Percentiles rank a stretch among this genome's conserved stretches.
Evolutionary conservation across 805 yeast species (phyloP).

Genomic region (Monosporozyma siamensis): DNA sequence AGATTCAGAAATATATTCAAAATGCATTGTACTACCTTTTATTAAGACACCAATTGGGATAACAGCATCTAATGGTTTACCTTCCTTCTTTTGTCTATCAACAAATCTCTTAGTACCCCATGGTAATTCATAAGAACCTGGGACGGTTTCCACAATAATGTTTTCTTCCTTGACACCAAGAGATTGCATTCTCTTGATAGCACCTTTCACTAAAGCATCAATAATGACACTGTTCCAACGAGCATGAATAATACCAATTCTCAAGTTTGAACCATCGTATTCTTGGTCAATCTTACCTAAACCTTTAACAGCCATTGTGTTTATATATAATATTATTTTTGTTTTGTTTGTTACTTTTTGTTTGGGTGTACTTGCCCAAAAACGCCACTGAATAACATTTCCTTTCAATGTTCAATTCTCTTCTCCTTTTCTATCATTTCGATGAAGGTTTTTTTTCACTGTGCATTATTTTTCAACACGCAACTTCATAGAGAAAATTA

Average conservation of each 20-base stretch:
- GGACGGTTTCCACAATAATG: constrained; percentile 76
- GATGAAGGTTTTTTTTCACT: no score
- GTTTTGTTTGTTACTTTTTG: neutral
- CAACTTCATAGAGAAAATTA: neutral
- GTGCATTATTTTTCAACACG: no score
- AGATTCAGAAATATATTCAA: constrained; percentile 91
- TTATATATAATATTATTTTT: neutral
- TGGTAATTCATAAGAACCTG: constrained; percentile 93
- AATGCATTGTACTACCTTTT: constrained; percentile 97
- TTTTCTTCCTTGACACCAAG: constrained; percentile 69
- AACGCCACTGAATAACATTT: no score
- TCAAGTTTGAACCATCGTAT: constrained; percentile 59
- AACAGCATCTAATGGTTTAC: constrained; percentile 63
- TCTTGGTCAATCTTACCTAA: constrained; percentile 61
- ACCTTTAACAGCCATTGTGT: constrained; percentile 67
- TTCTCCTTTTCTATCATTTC: neutral
- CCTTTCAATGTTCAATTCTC: no score
- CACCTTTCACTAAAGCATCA: constrained; percentile 72
- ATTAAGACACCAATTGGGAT: constrained; percentile 91
- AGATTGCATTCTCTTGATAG: constrained; percentile 45
- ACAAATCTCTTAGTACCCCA: constrained; percentile 55
- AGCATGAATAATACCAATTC: constrained; percentile 86
- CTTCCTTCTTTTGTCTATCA: constrained; percentile 35
- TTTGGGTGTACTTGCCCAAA: no score
- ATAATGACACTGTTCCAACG: constrained; percentile 86